Conservation (phyloP, 2,329 filamentous ascomycete genomes). For the Basipetospora chlamydospora region DNA sequence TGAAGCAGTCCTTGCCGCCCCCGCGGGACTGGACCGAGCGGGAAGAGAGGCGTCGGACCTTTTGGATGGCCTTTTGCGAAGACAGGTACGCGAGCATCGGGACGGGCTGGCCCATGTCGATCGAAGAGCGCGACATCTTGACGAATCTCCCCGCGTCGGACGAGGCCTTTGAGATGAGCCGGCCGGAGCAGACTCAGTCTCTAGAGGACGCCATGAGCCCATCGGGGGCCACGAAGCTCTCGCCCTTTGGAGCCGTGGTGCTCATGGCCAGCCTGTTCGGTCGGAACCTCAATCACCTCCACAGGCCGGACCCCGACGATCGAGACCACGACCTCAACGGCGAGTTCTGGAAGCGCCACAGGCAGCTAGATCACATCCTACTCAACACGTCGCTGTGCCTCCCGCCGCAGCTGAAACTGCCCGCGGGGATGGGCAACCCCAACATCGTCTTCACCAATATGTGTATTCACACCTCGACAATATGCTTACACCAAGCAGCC, state of each 20-base stretch:
- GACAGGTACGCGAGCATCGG: conserved; percentile 92
- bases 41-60: conserved; percentile 81
- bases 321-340: conserved; percentile 79
- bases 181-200: conserved; percentile 54
- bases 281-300: conserved; percentile 78
- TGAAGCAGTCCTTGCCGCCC: conserved; percentile 79
- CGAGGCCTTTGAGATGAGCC: conserved; percentile 70
- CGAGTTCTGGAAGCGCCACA: conserved; percentile 89
- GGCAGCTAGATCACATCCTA: conserved; percentile 76
- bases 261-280: conserved; percentile 85
- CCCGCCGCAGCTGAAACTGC: conserved; percentile 68
- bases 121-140: conserved; percentile 83
- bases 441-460: conserved; percentile 93
- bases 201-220: conserved; percentile 57
- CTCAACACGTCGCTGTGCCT: conserved; percentile 74
- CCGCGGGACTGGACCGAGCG: conserved; percentile 87
- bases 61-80: conserved; percentile 86
- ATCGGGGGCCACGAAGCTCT: conserved; percentile 58
- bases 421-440: conserved; percentile 57
- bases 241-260: conserved; percentile 65
- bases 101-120: conserved; percentile 90
- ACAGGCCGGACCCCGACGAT: conserved; percentile 70
- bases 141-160: conserved; percentile 76
- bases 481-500: conserved; percentile 94
- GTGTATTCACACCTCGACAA: conserved; percentile 91